These are phyloP conservation scores for Juglanconis oblonga DNA, from an alignment of 2,329 filamentous ascomycete species.

Conservation along the genomic window DNA sequence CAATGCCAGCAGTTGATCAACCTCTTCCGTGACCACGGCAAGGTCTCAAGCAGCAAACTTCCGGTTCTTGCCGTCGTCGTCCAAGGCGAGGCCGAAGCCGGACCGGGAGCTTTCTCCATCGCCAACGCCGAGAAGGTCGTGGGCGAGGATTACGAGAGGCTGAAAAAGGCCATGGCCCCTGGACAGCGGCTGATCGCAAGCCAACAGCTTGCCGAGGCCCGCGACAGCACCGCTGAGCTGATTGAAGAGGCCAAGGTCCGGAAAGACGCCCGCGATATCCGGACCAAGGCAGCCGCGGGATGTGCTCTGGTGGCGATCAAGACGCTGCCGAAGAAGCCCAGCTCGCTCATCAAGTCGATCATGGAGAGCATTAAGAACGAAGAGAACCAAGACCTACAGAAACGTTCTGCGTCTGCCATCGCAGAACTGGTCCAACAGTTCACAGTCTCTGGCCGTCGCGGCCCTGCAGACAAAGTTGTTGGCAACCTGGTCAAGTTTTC, in stretches of 20 bases:
- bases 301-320: slow-evolving; percentile 86
- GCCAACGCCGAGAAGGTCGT: slow-evolving; percentile 85
- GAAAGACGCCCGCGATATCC: slow-evolving; percentile 79
- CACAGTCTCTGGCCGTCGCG: slow-evolving; percentile 72
- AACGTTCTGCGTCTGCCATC: slow-evolving; percentile 80
- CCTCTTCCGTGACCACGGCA: slow-evolving; percentile 87
- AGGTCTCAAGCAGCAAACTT: slow-evolving; percentile 71
- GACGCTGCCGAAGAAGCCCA: slow-evolving; percentile 88
- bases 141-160: slow-evolving; percentile 76
- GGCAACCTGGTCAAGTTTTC: slow-evolving; percentile 96
- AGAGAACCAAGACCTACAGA: slow-evolving; percentile 85
- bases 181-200: slow-evolving; percentile 82
- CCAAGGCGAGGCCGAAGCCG: slow-evolving; percentile 88
- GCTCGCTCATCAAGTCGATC: slow-evolving; percentile 87
- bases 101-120: slow-evolving; percentile 88
- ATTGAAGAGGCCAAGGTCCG: slow-evolving; percentile 77
- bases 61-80: slow-evolving; percentile 85
- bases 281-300: slow-evolving; percentile 82
- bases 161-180: slow-evolving; percentile 86
- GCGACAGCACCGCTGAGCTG: slow-evolving; percentile 64
- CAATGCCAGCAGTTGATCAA: slow-evolving; percentile 89
- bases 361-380: slow-evolving; percentile 99
- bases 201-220: slow-evolving; percentile 75
- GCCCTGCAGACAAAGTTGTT: slow-evolving; percentile 92
- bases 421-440: slow-evolving; percentile 84